These are phyloP conservation scores for Antarctomyces pellizariae DNA, from an alignment of 495 filamentous ascomycete genomes.

Conservation along the genomic window DNA sequence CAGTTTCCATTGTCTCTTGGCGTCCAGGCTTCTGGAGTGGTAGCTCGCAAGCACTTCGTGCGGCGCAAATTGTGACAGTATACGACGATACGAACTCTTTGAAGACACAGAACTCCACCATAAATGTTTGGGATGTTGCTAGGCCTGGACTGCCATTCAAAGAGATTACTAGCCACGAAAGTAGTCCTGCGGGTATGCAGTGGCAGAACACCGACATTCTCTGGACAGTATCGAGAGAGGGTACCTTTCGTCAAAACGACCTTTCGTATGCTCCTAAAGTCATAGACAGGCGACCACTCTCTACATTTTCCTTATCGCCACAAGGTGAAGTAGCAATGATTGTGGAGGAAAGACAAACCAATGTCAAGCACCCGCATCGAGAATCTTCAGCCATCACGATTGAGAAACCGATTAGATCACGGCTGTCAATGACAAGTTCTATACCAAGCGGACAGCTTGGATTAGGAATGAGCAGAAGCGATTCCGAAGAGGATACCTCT, in stretches of 20 bases:
- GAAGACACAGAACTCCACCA: conserved; percentile 23
- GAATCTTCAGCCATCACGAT: background rate
- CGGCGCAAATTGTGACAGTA: conserved; percentile 26
- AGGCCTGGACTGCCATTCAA: conserved; percentile 68
- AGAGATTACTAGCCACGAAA: conserved; percentile 56
- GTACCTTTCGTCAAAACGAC: conserved; percentile 72
- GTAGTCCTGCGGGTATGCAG: conserved; percentile 48
- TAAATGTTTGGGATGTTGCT: conserved; percentile 86
- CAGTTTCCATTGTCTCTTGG: conserved; percentile 65
- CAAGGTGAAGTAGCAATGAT: conserved; percentile 34
- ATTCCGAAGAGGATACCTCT: conserved; percentile 40
- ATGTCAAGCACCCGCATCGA: conserved; percentile 3
- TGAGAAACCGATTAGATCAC: no score
- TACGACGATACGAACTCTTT: conserved; percentile 23
- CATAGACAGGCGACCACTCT: conserved; percentile 45
- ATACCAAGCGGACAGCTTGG: conserved; percentile 3
- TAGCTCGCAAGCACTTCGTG: conserved; percentile 35
- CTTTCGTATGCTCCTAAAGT: conserved; percentile 58
- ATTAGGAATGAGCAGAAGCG: conserved; percentile 34
- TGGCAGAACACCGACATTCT: conserved; percentile 82
- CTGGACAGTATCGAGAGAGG: conserved; percentile 75
- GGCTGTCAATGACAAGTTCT: background rate
- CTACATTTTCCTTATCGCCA: conserved; percentile 36
- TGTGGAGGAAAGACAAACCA: conserved; percentile 24
- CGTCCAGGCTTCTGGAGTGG: conserved; percentile 55